These are phyloP conservation scores for Lentinula sp. DNA, from an alignment of 768 basidiomycete genomes.

Conservation along the genomic window DNA sequence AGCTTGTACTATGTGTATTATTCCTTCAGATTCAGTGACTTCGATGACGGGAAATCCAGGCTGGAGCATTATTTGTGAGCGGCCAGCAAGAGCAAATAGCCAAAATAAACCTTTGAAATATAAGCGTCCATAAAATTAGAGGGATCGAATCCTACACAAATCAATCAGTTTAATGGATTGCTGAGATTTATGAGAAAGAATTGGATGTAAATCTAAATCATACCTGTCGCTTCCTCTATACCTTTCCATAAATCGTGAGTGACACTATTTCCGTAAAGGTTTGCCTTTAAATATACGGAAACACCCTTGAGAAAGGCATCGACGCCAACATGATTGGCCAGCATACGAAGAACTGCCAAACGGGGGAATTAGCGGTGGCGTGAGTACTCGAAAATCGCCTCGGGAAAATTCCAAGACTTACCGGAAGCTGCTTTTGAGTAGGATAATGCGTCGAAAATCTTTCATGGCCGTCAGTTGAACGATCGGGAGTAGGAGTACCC, in stretches of 20 bases:
- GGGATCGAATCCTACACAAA: conserved; percentile 50
- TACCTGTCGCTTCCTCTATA: conserved; percentile 67
- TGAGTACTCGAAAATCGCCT: neutral
- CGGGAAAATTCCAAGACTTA: conserved; percentile 18
- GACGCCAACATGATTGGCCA: conserved; percentile 83
- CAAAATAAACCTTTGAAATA: conserved; percentile 61
- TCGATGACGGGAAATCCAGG: conserved; percentile 87
- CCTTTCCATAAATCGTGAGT: conserved; percentile 88
- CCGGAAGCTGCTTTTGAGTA: conserved; percentile 83
- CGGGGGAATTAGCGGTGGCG: neutral
- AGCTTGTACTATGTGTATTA: conserved; percentile 81
- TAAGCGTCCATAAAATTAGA: conserved; percentile 85
- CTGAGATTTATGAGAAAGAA: too few relatives aligned
- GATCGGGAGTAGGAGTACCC: too few relatives aligned
- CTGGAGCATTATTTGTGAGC: conserved; percentile 12
- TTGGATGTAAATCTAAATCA: neutral
- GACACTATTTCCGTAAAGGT: conserved; percentile 78
- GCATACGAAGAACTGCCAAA: conserved; percentile 80
- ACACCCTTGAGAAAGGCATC: conserved; percentile 85
- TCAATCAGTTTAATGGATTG: neutral
- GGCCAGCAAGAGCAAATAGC: neutral
- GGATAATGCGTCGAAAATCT: conserved; percentile 88
- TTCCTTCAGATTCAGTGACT: conserved; percentile 69
- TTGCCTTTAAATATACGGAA: conserved; percentile 86
- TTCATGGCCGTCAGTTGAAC: neutral